Evolutionary conservation across 2,329 filamentous ascomycete species (phyloP), one percentile per base, ranked within the genome.

Genomic region (Colletotrichum cereale): DNA sequence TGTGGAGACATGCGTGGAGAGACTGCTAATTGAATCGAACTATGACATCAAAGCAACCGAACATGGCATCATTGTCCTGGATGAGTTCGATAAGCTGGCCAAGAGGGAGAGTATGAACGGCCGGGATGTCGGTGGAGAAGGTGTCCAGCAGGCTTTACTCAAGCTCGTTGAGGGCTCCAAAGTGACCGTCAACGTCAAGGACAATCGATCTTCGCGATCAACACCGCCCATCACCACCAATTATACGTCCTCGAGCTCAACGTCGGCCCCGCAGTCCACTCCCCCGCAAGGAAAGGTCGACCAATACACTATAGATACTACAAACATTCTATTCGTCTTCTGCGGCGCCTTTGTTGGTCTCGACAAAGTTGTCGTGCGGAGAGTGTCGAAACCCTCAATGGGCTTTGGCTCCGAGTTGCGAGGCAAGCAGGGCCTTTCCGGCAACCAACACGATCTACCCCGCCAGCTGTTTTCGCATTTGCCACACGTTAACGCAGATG

Each of bases 121-220:
- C 26, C 93, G 97, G 76, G 96, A 99, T 78, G 96, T 99, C 3
- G 93, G 95, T 24, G 96, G 96, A 29, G 96, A 98, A 84, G 96
- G 96, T 64, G 96, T 98, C 0, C 96, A 99, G 78, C 96, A 99
- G 82, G 96, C 96, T 8, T 85, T 99, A 6, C 84, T 99, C 40
- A 98, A 98, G 83, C 94, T 99, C 50, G 94, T 99, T 26, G 96
- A 99, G 82, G 96, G 96, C 10, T 97, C 95, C 1, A 98, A 95
- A 31, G 87, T 99, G 14, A 96, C 97, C 50, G 88, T 99, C 38
- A 96, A 95, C 78, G 92, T 96, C 31, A 98, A 98, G 80, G 89
- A 92, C 74, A 93, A 92, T 76, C 87, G 90, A 55, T 89, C 89
- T 1, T 87, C 87, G 3, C 84, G 87, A 18, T 84, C 86, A 7